Evolutionary conservation across 352 stramenopile genomes (phyloP).

Genomic region (Pythium volutum): DNA sequence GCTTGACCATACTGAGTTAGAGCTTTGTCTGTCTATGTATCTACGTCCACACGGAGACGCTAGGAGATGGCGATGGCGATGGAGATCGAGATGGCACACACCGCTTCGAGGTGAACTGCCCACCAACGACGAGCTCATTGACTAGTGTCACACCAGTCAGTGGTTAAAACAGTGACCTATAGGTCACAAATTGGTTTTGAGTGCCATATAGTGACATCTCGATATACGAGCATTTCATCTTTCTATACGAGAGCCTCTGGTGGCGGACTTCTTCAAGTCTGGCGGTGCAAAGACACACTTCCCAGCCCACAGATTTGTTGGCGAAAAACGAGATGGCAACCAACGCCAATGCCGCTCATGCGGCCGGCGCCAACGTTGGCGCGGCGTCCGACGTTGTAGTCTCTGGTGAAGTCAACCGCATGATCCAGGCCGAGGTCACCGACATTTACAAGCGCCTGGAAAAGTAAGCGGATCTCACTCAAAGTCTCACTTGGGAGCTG

Average conservation of each 20-base stretch:
- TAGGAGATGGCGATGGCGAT: background rate
- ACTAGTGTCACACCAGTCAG: constrained; percentile 17
- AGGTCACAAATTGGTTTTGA: background rate
- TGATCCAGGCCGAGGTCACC: constrained; percentile 78
- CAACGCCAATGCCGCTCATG: too few species aligned
- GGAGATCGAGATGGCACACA: constrained; percentile 1
- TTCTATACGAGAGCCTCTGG: constrained; percentile 3
- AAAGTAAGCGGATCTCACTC: constrained; percentile 14
- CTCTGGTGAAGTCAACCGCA: constrained; percentile 75
- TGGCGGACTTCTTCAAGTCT: constrained; percentile 15
- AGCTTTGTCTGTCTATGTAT: background rate
- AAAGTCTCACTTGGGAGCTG: background rate
- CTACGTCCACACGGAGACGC: background rate
- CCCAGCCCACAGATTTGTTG: background rate
- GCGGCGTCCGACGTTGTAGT: constrained; percentile 32
- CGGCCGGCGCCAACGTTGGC: constrained; percentile 24
- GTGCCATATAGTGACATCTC: constrained; percentile 18
- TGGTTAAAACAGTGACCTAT: background rate
- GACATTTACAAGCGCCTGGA: constrained; percentile 72
- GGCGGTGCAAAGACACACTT: constrained; percentile 15
- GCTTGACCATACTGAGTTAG: constrained; percentile 40
- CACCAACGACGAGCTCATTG: constrained; percentile 22
- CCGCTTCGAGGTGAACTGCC: constrained; percentile 25
- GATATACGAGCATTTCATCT: constrained; percentile 4
- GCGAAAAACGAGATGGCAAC: too few species aligned